Evolutionary conservation across 352 stramenopile genomes (phyloP).

Genomic region (Elongisporangium senticosum): DNA sequence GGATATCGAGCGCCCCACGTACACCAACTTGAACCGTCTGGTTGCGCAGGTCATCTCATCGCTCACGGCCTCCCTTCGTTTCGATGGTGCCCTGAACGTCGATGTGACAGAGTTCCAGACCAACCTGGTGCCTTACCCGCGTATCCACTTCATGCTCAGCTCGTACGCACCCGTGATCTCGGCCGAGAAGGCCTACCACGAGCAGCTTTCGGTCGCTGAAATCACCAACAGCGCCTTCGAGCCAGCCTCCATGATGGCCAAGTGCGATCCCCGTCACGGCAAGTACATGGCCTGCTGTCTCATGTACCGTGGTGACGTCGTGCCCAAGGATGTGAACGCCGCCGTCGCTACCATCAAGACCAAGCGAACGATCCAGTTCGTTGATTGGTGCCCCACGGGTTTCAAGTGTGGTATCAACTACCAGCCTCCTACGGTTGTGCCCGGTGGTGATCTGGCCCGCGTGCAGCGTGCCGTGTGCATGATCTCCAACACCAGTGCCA

Average conservation of each 20-base stretch:
- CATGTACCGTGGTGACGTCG: slow-evolving; percentile 97
- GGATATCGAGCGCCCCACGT: slow-evolving; percentile 97
- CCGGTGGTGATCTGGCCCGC: slow-evolving; percentile 94
- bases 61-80: slow-evolving; percentile 97
- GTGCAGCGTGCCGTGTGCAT: slow-evolving; percentile 98
- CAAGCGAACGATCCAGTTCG: slow-evolving; percentile 99
- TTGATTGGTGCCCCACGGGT: slow-evolving; percentile 98
- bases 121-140: slow-evolving; percentile 98
- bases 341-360: slow-evolving; percentile 98
- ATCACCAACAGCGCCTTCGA: slow-evolving; percentile 99
- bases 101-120: slow-evolving; percentile 99
- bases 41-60: slow-evolving; percentile 98
- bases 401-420: slow-evolving; percentile 99
- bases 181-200: slow-evolving; percentile 96
- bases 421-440: slow-evolving; percentile 95
- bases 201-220: slow-evolving; percentile 96
- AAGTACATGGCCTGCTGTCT: slow-evolving; percentile 99
- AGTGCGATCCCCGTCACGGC: slow-evolving; percentile 97
- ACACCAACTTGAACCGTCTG: slow-evolving; percentile 98
- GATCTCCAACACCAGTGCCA: slow-evolving; percentile 99
- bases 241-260: slow-evolving; percentile 98
- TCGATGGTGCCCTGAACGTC: slow-evolving; percentile 97
- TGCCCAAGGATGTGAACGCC: slow-evolving; percentile 95
- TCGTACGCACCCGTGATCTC: slow-evolving; percentile 98
- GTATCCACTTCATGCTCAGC: slow-evolving; percentile 99